Conservation (phyloP, 441 rosid genomes). For the Populus tomentosa region DNA sequence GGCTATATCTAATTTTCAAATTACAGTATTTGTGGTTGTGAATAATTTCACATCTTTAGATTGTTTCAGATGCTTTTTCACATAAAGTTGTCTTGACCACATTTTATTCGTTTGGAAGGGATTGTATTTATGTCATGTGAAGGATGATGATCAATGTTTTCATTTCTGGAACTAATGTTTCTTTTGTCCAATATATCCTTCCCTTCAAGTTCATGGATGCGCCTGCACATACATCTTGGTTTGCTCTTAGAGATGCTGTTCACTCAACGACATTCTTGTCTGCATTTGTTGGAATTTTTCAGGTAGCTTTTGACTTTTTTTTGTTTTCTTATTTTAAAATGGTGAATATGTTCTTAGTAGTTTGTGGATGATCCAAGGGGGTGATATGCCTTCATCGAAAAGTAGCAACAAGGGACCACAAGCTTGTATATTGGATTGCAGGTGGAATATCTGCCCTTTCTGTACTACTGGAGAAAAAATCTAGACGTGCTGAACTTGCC, state of each 20-base stretch:
- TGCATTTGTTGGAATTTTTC: constrained; percentile 96
- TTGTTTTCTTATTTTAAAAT: constrained; percentile 8
- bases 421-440: constrained; percentile 88
- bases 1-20: background rate
- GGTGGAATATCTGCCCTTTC: constrained; percentile 90
- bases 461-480: constrained; percentile 83
- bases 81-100: background rate
- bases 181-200: background rate
- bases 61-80: background rate
- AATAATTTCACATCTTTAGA: background rate
- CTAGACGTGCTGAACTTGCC: constrained; percentile 94
- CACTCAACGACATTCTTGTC: constrained; percentile 91
- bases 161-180: background rate
- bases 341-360: constrained; percentile 12
- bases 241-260: constrained; percentile 81
- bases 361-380: constrained; percentile 45
- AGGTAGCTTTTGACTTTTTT: constrained; percentile 45
- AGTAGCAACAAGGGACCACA: constrained; percentile 80
- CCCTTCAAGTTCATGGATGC: constrained; percentile 73
- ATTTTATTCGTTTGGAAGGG: background rate
- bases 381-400: constrained; percentile 90
- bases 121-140: background rate
- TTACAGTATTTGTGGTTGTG: background rate
- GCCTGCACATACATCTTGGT: constrained; percentile 85
- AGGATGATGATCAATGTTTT: background rate